A percentile compares a stretch with the other conserved stretches of the same genome.
These are phyloP conservation scores for Sugiyamaella sp. DNA, from an alignment of 1,139 yeast genomes.

Conservation along the genomic window DNA sequence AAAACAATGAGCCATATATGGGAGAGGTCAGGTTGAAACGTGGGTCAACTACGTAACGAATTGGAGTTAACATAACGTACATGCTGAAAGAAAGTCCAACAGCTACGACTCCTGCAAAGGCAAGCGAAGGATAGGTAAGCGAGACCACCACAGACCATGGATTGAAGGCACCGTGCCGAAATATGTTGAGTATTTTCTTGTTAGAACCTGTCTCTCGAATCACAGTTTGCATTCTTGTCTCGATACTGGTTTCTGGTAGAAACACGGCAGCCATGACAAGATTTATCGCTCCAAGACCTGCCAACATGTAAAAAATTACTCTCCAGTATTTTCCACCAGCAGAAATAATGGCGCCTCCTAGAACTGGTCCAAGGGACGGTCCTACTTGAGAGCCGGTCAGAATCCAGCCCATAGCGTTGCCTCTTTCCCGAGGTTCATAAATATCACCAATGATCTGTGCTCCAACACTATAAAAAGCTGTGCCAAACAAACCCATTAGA, in stretches of 20 bases:
- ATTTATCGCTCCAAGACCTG: constrained; percentile 59
- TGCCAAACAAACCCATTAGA: constrained; percentile 53
- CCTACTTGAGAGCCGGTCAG: constrained; percentile 81
- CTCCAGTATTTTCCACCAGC: constrained; percentile 50
- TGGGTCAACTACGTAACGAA: constrained; percentile 57
- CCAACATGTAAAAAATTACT: constrained; percentile 52
- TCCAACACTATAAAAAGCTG: constrained; percentile 69
- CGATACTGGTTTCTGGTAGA: constrained; percentile 68
- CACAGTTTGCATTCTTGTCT: constrained; percentile 41
- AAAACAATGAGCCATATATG: constrained; percentile 53
- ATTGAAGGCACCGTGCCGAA: constrained; percentile 49
- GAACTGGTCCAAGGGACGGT: constrained; percentile 76
- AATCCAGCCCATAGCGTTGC: constrained; percentile 75
- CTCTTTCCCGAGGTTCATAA: constrained; percentile 66
- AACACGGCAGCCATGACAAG: constrained; percentile 53
- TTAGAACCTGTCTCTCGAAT: constrained; percentile 46
- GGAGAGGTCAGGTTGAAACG: constrained; percentile 52
- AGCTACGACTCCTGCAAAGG: constrained; percentile 50
- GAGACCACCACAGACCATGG: constrained; percentile 50
- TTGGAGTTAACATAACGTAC: constrained; percentile 58
- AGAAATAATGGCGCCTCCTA: constrained; percentile 76
- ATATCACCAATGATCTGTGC: constrained; percentile 87
- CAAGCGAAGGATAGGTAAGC: constrained; percentile 48
- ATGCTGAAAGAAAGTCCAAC: constrained; percentile 50
- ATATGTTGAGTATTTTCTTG: constrained; percentile 48